Base-by-base conservation (phyloP, 371 early-diverging fungal species). In the Mucor mucedo region DNA sequence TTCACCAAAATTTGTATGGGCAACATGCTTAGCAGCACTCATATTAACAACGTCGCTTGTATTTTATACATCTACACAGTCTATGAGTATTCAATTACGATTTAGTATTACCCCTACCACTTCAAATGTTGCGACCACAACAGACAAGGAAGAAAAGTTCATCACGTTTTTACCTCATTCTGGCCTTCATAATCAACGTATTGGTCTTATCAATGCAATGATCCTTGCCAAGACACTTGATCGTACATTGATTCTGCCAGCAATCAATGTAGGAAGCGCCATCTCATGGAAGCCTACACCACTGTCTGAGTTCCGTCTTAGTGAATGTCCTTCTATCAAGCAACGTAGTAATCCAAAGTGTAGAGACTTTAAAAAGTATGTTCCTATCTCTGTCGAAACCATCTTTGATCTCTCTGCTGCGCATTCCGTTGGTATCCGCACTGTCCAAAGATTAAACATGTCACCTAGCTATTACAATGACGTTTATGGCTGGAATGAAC, bases 81-180 rank as follows among this genome's bases (percentile, higher is more conserved):
- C 58, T 10, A 54, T 70, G 55, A 62, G 63, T 32, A 40, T 70
- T 32, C 66, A 65, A 47, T 55, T 70, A 35, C 42, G 50, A 28
- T 50, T 70, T 7, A 69, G 55, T 6, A 55, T 68, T 4, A 50
- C 55, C 3, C 58, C 58, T 33, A 3, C 39, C 11, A 27, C 41
- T 30, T 3, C 58, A 11, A 28, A 55, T n/a, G 28, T 50, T 27
- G 16, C 55, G 44, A 16, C 53, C 49, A 38, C 27, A 21, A 27
- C 14, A 14, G 2, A 35, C 6, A n/a, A 57, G 21, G 41, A 50
- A 35, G 74, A 78, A 48, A 78, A 77, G 33, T 88, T 71, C 41
- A 54, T 88, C 4, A 75, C 84, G 1, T 88, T 75, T 65, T 57
- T 84, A 14, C 88, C 88, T 27, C 88, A 88, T 64, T 84, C 84